These are phyloP conservation scores for Cercospora sp. DNA, from an alignment of 2,329 filamentous ascomycete species.

Conservation along the genomic window DNA sequence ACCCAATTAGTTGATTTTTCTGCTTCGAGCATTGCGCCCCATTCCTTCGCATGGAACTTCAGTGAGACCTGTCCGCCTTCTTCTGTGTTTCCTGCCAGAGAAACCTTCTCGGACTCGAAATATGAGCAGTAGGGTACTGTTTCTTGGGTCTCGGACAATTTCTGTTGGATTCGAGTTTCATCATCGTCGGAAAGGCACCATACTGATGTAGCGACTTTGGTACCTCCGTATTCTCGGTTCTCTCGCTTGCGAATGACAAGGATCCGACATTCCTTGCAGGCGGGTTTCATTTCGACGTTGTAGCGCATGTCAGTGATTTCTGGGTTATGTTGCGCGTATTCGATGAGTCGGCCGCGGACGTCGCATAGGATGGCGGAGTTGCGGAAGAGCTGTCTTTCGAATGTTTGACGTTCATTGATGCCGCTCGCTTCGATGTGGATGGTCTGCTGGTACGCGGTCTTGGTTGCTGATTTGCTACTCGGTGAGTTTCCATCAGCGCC, in stretches of 20 bases:
- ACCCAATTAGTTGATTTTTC: slow-evolving; percentile 47
- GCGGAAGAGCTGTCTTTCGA: slow-evolving; percentile 46
- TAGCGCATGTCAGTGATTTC: slow-evolving; percentile 38
- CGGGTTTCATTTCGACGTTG: slow-evolving; percentile 45
- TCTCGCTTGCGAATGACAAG: slow-evolving; percentile 48
- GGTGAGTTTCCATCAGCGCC: slow-evolving; percentile 13
- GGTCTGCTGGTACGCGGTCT: slow-evolving; percentile 11
- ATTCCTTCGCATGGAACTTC: slow-evolving; percentile 43
- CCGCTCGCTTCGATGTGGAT: not conserved
- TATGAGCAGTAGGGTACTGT: slow-evolving; percentile 50
- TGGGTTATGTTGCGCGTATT: slow-evolving; percentile 44
- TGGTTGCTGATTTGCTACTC: slow-evolving; percentile 15
- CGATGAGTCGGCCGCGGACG: slow-evolving; percentile 43
- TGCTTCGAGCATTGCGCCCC: slow-evolving; percentile 38
- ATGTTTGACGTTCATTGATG: slow-evolving; percentile 27
- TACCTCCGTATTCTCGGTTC: slow-evolving; percentile 38
- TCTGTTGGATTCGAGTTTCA: slow-evolving; percentile 45
- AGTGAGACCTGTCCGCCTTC: slow-evolving; percentile 39
- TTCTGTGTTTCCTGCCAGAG: slow-evolving; percentile 35
- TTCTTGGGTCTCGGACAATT: slow-evolving; percentile 43
- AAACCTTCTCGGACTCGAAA: slow-evolving; percentile 48
- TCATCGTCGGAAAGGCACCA: slow-evolving; percentile 49
- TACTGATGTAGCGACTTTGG: slow-evolving; percentile 46
- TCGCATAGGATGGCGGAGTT: slow-evolving; percentile 50
- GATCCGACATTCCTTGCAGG: slow-evolving; percentile 44